Base-by-base conservation (phyloP, 345 rosid genomes). In the Erodium maritimum region DNA sequence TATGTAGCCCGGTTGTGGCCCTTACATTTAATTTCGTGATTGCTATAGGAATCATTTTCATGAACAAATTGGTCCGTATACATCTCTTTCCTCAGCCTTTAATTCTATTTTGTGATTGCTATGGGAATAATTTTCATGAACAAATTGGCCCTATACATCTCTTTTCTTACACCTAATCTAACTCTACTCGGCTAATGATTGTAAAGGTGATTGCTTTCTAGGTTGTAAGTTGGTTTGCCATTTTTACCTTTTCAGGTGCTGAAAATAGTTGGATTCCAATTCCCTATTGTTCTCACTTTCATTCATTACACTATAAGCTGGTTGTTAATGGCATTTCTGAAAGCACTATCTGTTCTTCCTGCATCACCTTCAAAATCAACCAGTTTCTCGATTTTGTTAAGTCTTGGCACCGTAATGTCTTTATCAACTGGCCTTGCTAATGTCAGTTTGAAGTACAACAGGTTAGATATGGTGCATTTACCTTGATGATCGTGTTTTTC, bases 381-480 rank as follows among this genome's bases (percentile, higher is more conserved):
- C n/a, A 70, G 64, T 57, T 71, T 89, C 14, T 70, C 82, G 55
- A 54, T 68, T 5, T 73, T 93, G 42, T 81, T 81, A 56, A 76
- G 88, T 64, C 90, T 93, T 48, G 99, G 95, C 10, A 64, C 85
- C 53, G 99, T 89, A 4, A 89, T 93, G 99, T 85, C 95, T 19
- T 69, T 93, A 22, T 93, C 96, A 22, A 93, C 99, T 8, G 99
- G 99, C 52, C 91, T 93, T 17, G 99, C 99, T 74, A 93, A 89
- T 73, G 91, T 93, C 61, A 93, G 99, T 85, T 80, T 93, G 72
- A 93, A 85, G 81, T 89, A 89, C 71, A 93, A 93, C 67, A 93
- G 95, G 99, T 93, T 58, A 24, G 65, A 61, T 33, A 56, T 5
- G 7, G 57, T 21, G 9, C 53, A 33, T 62, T 29, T 59, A 34